These are phyloP conservation scores for Neurospora terricola DNA, from an alignment of 495 filamentous ascomycete genomes.

Conservation along the genomic window DNA sequence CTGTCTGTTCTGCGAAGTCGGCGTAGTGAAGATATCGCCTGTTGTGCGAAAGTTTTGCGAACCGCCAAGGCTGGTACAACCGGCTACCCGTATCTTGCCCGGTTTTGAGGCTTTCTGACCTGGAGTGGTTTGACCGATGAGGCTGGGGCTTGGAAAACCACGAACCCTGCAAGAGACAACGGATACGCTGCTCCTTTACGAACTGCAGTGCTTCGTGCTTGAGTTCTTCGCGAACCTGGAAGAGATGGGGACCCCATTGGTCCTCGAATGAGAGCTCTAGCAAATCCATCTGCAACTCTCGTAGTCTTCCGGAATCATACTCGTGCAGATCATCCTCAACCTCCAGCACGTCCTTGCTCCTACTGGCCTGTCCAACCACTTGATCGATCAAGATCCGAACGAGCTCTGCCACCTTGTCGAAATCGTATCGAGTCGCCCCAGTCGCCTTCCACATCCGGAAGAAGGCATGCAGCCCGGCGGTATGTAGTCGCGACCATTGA, in stretches of 20 bases:
- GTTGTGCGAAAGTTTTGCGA: constrained; percentile 83
- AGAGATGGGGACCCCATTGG: constrained; percentile 83
- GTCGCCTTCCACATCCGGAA: constrained; percentile 89
- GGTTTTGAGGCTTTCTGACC: constrained; percentile 11
- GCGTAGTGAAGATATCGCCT: constrained; percentile 82
- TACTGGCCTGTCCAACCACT: constrained; percentile 71
- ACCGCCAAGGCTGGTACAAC: constrained; percentile 56
- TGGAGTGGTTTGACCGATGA: constrained; percentile 1
- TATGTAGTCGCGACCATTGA: constrained; percentile 95
- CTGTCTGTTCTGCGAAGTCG: constrained; percentile 62
- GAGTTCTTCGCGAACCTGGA: constrained; percentile 84
- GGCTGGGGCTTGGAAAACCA: constrained; percentile 68
- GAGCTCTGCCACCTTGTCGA: constrained; percentile 84
- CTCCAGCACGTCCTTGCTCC: constrained; percentile 78
- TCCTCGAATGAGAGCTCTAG: constrained; percentile 87
- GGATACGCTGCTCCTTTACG: constrained; percentile 89
- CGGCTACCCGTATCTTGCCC: constrained; percentile 7
- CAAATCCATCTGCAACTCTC: constrained; percentile 91
- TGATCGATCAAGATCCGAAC: constrained; percentile 87
- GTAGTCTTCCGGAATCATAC: constrained; percentile 65
- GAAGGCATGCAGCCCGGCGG: constrained; percentile 77
- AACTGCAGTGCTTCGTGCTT: constrained; percentile 90
- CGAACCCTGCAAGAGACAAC: constrained; percentile 78
- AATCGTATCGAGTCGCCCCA: constrained; percentile 73
- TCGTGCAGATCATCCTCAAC: constrained; percentile 81